Evolutionary conservation across 306 rosid genomes (phyloP).

Genomic region (Malus orientalis): DNA sequence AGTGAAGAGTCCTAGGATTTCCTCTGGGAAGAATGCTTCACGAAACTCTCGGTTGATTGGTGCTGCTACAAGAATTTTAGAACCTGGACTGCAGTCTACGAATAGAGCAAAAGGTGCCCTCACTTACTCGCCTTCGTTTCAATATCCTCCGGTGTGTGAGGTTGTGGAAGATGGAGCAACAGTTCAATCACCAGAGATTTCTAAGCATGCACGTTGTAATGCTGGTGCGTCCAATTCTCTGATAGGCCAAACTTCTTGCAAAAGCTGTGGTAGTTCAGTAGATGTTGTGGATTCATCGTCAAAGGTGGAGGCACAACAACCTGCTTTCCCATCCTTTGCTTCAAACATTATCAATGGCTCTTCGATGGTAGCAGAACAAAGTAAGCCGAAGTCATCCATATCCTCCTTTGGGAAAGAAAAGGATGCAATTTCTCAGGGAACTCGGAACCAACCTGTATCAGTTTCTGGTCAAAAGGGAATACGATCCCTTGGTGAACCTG

Average conservation of each 20-base stretch:
- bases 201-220: slow-evolving; percentile 27
- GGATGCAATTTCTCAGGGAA: slow-evolving; percentile 31
- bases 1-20: slow-evolving; percentile 51
- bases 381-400: slow-evolving; percentile 19
- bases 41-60: slow-evolving; percentile 70
- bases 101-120: slow-evolving; percentile 46
- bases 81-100: slow-evolving; percentile 67
- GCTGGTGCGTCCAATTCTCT: slow-evolving; percentile 22
- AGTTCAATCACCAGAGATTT: slow-evolving; percentile 15
- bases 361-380: slow-evolving; percentile 33
- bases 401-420: slow-evolving; percentile 33
- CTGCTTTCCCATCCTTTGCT: slow-evolving; percentile 17
- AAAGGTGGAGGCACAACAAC: slow-evolving; percentile 26
- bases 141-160: slow-evolving; percentile 22
- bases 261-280: slow-evolving; percentile 50
- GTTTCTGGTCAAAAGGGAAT: slow-evolving; percentile 21
- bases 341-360: slow-evolving; percentile 29
- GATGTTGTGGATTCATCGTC: slow-evolving; percentile 36
- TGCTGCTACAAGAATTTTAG: slow-evolving; percentile 82
- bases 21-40: slow-evolving; percentile 43
- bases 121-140: slow-evolving; percentile 34
- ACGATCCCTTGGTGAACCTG: slow-evolving; percentile 18
- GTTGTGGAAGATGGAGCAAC: slow-evolving; percentile 11
- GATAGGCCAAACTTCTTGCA: slow-evolving; percentile 55
- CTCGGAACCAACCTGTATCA: slow-evolving; percentile 22